Conservation (phyloP, 2,329 filamentous ascomycete genomes). For the Arthrobotrys sinensis region DNA sequence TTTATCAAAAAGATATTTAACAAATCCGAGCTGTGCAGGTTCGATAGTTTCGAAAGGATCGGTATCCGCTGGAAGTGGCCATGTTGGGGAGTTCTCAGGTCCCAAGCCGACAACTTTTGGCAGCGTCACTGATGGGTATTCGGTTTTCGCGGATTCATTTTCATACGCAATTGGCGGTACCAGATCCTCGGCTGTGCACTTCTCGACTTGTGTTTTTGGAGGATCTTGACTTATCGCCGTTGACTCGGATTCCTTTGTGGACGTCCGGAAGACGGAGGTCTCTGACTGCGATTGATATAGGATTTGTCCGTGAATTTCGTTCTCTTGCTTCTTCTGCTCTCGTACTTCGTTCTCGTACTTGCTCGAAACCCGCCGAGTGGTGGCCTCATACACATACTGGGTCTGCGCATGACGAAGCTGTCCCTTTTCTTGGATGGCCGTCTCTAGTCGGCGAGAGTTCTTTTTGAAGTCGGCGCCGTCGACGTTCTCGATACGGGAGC, state of each 20-base stretch:
- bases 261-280: too few relatives aligned
- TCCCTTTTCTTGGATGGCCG: neutral
- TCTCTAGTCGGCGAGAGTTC: conserved; percentile 1
- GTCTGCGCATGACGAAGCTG: neutral
- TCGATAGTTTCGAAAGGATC: conserved; percentile 14
- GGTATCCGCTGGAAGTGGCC: neutral
- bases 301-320: too few relatives aligned
- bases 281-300: too few relatives aligned
- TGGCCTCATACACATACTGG: neutral
- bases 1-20: conserved; percentile 45
- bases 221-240: neutral
- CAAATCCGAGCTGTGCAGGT: conserved; percentile 22
- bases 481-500: conserved; percentile 17
- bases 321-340: too few relatives aligned
- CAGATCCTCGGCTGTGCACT: too few relatives aligned
- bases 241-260: too few relatives aligned
- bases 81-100: neutral
- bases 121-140: too few relatives aligned
- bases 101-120: too few relatives aligned
- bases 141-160: neutral
- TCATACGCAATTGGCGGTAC: too few relatives aligned
- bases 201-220: neutral
- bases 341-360: too few relatives aligned
- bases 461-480: conserved; percentile 46
- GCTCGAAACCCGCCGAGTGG: neutral